phyloP scores from a whole-genome alignment of 78 protist species.

The Speleostelium caveatum region DNA sequence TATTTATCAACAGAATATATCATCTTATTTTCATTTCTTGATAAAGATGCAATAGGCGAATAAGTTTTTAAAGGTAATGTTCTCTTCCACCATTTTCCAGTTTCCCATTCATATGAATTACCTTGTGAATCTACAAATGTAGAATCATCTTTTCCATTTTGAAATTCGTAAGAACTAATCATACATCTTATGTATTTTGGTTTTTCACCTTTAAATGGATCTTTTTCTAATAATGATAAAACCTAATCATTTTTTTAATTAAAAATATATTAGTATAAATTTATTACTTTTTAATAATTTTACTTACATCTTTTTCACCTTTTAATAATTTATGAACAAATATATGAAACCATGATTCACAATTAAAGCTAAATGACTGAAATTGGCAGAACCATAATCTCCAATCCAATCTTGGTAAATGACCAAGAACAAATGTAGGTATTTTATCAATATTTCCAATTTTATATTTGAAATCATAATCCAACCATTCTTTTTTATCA shows the following conservation, averaged over 20 bases:
- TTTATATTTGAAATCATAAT: slow-evolving; percentile 64
- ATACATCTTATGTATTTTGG: slow-evolving; percentile 18
- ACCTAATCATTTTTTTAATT: neutral
- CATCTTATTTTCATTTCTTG: neutral
- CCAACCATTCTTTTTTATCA: slow-evolving; percentile 33
- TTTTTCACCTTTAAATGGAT: neutral
- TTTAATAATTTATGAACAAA: slow-evolving; percentile 1
- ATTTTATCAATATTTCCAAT: slow-evolving; percentile 14
- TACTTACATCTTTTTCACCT: slow-evolving; percentile 10
- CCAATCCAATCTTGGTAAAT: slow-evolving; percentile 67
- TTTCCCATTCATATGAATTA: neutral
- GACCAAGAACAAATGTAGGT: slow-evolving; percentile 31
- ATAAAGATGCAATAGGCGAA: neutral
- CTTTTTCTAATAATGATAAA: neutral
- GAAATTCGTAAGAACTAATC: slow-evolving; percentile 21
- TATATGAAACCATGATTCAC: neutral
- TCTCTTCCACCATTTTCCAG: neutral
- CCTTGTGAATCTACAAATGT: neutral
- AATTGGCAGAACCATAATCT: slow-evolving; percentile 48
- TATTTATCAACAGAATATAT: neutral
- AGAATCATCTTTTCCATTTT: neutral
- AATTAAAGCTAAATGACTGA: neutral
- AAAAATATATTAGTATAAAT: no score
- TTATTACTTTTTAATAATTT: no score
- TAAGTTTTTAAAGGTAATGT: neutral